Evolutionary conservation across 1,284 basidiomycete species (phyloP).

Genomic region (Cutaneotrichosporon mucoides): DNA sequence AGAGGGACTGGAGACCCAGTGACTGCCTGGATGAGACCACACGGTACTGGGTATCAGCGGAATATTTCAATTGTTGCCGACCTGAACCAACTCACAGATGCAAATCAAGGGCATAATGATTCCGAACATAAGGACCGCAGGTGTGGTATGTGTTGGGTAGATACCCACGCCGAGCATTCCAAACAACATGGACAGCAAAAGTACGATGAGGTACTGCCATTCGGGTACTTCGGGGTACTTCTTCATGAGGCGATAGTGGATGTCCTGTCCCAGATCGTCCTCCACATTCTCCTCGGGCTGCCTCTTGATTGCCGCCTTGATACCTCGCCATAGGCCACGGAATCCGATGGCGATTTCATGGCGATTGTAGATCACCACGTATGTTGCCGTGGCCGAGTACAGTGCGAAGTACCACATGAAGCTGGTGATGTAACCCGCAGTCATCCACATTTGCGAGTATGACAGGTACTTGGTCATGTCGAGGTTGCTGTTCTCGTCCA

Average conservation of each 20-base stretch:
- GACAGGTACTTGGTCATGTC: conserved; percentile 22
- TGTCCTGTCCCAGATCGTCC: conserved; percentile 59
- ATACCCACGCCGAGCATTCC: conserved; percentile 50
- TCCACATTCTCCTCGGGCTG: background rate
- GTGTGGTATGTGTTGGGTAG: conserved; percentile 62
- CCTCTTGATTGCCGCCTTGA: background rate
- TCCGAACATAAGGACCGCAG: conserved; percentile 55
- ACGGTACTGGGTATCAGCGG: conserved; percentile 45
- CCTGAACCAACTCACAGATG: conserved; percentile 22
- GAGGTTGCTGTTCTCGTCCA: conserved; percentile 17
- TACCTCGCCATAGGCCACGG: conserved; percentile 1
- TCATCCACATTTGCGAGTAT: conserved; percentile 21
- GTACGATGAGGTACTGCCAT: conserved; percentile 67
- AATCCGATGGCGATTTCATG: conserved; percentile 63
- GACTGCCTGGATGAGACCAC: conserved; percentile 58
- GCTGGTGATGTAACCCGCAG: conserved; percentile 2
- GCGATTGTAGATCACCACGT: conserved; percentile 71
- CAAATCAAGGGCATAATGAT: conserved; percentile 53
- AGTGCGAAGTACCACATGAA: conserved; percentile 21
- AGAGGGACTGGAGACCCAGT: conserved; percentile 56
- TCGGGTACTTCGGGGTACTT: conserved; percentile 50
- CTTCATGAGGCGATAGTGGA: conserved; percentile 54
- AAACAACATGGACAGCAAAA: conserved; percentile 51
- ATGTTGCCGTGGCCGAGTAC: conserved; percentile 20
- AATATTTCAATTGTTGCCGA: too few relatives aligned